Percentiles rank a stretch among this genome's conserved stretches.
Conservation (phyloP, 257 asterid species). For the Nicotiana benthamiana region DNA sequence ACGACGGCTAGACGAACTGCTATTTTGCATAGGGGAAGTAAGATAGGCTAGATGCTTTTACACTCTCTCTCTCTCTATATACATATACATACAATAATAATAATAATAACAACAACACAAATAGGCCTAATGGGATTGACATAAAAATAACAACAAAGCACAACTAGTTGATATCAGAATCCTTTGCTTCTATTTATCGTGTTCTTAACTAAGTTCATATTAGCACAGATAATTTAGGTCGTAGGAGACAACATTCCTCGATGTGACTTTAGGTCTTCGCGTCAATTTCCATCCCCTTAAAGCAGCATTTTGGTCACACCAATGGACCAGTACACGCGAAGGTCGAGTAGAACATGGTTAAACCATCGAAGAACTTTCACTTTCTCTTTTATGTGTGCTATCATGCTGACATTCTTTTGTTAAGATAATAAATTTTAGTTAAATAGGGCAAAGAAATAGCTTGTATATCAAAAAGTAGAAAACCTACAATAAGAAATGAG, state of each 20-base stretch:
- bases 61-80: no score
- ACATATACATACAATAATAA: no score
- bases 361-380: neutral
- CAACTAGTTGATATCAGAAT: neutral
- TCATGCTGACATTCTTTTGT: no score
- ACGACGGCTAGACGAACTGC: no score
- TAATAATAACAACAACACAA: neutral
- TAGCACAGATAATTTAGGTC: neutral
- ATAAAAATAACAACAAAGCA: neutral
- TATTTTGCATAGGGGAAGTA: no score
- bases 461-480: no score
- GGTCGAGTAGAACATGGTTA: neutral
- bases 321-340: neutral
- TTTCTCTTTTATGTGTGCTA: neutral
- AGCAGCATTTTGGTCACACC: neutral
- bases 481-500: no score
- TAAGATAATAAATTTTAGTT: no score
- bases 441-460: no score
- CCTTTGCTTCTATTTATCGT: neutral
- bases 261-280: neutral
- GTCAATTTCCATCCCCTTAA: neutral
- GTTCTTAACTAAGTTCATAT: neutral
- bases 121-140: neutral
- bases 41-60: no score
- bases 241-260: neutral